phyloP scores from a whole-genome alignment of 305 asterid species.

The Fraxinus dipetala region DNA sequence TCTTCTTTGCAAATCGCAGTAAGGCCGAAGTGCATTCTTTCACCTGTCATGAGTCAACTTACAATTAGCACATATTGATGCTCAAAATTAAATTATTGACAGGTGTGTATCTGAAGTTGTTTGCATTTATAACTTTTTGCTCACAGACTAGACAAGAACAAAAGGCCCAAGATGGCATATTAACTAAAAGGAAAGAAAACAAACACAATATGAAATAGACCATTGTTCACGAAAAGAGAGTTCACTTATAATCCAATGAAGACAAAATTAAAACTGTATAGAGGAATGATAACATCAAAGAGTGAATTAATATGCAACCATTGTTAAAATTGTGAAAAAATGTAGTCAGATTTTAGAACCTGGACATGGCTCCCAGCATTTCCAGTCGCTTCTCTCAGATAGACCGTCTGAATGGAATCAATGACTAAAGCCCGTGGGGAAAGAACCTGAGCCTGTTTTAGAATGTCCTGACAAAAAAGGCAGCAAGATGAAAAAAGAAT shows the following conservation, averaged over 20 bases:
- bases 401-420: slow-evolving; percentile 96
- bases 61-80: slow-evolving; percentile 19
- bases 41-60: slow-evolving; percentile 52
- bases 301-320: background rate
- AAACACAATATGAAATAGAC: slow-evolving; percentile 10
- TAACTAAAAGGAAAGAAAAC: slow-evolving; percentile 14
- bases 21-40: slow-evolving; percentile 90
- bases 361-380: slow-evolving; percentile 77
- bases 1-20: slow-evolving; percentile 84
- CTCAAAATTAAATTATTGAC: background rate
- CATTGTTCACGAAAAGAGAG: background rate
- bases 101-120: slow-evolving; percentile 16
- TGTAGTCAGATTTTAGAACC: slow-evolving; percentile 42
- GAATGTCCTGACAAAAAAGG: slow-evolving; percentile 66
- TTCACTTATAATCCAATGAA: background rate
- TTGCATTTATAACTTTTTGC: background rate
- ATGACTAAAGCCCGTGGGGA: slow-evolving; percentile 64
- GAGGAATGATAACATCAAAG: slow-evolving; percentile 6
- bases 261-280: background rate
- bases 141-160: background rate
- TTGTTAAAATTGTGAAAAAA: background rate
- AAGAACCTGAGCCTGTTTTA: slow-evolving; percentile 62
- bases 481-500: slow-evolving; percentile 4
- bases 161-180: slow-evolving; percentile 3
- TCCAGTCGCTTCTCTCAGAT: slow-evolving; percentile 72